Evolutionary conservation across 495 filamentous ascomycete species (phyloP), one percentile per base, ranked within the genome.

Genomic region (Neurospora pannonica): DNA sequence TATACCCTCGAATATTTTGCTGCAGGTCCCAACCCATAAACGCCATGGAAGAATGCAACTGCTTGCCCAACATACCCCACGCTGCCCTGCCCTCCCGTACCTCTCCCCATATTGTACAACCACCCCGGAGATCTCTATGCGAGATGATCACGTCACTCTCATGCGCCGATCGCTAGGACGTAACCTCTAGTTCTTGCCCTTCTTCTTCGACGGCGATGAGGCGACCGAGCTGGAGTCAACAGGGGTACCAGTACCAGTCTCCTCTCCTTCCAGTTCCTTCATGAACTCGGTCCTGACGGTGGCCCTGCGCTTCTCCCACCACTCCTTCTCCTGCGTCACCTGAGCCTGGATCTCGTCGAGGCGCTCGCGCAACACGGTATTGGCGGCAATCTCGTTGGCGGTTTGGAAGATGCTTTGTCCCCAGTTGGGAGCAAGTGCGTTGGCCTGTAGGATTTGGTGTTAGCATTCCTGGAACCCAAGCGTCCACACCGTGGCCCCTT

Each of bases 361-460:
- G 19, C 94, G 90, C 72, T 88, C 83, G 74, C 94, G 90, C 39
- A 99, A 84, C 13, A 88, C 83, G 28, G 86, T 88, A 83, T 98
- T 98, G 38, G 88, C 89, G 28, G 89, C 87, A 42, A 98, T 88
- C 82, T 98, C 94, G 79, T 90, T 87, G 48, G 96, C 97, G 31
- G 92, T 93, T 82, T 99, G 96, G 87, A 99, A 99, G 79, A 99
- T 98, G 34, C 87, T 89, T 78, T 95, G 91, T 76, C 96, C 96
- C 96, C 96, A 99, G 77, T 90, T 90, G 13, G 93, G 89, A 6
- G 87, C 83, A 74, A 97, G 92, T 31, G 92, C 94, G 79, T 98
- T 99, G 71, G 96, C 96, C 93, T 87, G 67, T 38, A 43, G 17
- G 11, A 15, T 17, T 13, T 0, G 46, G 6, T 10, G 46, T 78